A percentile compares a stretch with the other conserved stretches of the same genome.
Conservation (phyloP, 352 stramenopile genomes). For the Globisporangium perplexum region DNA sequence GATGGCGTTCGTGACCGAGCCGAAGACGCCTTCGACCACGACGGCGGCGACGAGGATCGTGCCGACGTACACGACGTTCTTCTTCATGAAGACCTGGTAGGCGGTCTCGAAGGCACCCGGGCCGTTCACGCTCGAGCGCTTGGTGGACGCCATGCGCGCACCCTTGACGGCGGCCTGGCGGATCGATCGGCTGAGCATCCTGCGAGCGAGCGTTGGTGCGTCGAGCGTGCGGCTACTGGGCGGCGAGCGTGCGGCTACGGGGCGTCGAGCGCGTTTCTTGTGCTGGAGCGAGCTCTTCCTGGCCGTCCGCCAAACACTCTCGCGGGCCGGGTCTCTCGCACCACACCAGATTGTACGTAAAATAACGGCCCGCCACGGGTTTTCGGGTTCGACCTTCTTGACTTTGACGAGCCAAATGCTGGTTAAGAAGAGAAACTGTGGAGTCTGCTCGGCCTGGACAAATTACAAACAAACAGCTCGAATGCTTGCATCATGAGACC, state of each 20-base stretch:
- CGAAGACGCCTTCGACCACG: slow-evolving; percentile 70
- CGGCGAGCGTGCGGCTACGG: not conserved
- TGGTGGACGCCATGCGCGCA: slow-evolving; percentile 51
- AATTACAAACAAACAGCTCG: not conserved
- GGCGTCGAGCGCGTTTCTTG: slow-evolving; percentile 4
- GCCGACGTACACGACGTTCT: slow-evolving; percentile 74
- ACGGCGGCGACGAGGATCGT: slow-evolving; percentile 67
- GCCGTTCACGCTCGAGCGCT: slow-evolving; percentile 75
- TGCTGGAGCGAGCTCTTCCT: not conserved
- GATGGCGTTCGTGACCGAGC: slow-evolving; percentile 61
- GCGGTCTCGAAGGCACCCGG: slow-evolving; percentile 51
- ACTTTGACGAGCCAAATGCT: not conserved
- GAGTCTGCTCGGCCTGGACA: too few relatives aligned
- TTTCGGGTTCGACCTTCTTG: not conserved
- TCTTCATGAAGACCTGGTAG: slow-evolving; percentile 83
- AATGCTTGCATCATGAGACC: too few relatives aligned
- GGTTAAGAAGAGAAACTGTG: not conserved
- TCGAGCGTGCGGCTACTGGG: not conserved
- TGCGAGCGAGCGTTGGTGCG: not conserved
- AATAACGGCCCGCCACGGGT: not conserved
- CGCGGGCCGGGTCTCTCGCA: not conserved
- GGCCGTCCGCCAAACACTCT: slow-evolving; percentile 1
- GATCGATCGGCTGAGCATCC: slow-evolving; percentile 59
- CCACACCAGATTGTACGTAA: not conserved
- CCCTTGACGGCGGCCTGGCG: slow-evolving; percentile 34